A percentile compares a stretch with the other conserved stretches of the same genome.
phyloP scores from a whole-genome alignment of 1,284 basidiomycete species.

The Hymenochaete sp. region DNA sequence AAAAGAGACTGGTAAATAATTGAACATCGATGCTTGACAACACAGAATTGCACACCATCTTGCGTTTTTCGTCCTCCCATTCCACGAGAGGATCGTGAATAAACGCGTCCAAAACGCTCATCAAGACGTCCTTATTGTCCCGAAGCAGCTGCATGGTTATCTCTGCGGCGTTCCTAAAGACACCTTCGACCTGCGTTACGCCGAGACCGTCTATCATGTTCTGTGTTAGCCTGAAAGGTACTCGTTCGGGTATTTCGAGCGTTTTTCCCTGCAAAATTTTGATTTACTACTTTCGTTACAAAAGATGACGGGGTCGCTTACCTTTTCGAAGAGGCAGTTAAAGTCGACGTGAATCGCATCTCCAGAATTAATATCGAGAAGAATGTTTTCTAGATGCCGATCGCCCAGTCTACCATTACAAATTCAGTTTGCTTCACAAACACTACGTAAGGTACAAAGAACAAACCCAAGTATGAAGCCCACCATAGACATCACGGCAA shows the following conservation, averaged over 20 bases:
- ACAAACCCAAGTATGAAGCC: constrained; percentile 91
- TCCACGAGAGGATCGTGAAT: constrained; percentile 97
- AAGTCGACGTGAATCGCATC: constrained; percentile 97
- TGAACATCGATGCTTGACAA: no score
- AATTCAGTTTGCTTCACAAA: background rate
- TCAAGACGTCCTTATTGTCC: constrained; percentile 88
- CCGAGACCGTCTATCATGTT: constrained; percentile 93
- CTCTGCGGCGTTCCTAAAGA: constrained; percentile 90
- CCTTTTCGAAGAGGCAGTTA: constrained; percentile 97
- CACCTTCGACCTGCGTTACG: constrained; percentile 89
- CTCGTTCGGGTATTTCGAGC: constrained; percentile 85
- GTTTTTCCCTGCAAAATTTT: constrained; percentile 57
- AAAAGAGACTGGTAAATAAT: no score
- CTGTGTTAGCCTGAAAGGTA: constrained; percentile 93
- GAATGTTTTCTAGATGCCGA: constrained; percentile 94
- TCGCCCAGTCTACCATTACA: constrained; percentile 75
- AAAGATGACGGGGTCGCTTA: constrained; percentile 24
- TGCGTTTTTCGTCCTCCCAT: constrained; percentile 78
- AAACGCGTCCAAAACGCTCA: constrained; percentile 96
- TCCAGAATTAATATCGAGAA: constrained; percentile 84
- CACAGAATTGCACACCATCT: no score
- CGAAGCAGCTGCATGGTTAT: constrained; percentile 84
- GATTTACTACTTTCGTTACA: background rate
- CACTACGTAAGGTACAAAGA: background rate
- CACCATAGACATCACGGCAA: constrained; percentile 98